phyloP scores from a whole-genome alignment of 2,329 filamentous ascomycete genomes.

The Daldinia sp. region DNA sequence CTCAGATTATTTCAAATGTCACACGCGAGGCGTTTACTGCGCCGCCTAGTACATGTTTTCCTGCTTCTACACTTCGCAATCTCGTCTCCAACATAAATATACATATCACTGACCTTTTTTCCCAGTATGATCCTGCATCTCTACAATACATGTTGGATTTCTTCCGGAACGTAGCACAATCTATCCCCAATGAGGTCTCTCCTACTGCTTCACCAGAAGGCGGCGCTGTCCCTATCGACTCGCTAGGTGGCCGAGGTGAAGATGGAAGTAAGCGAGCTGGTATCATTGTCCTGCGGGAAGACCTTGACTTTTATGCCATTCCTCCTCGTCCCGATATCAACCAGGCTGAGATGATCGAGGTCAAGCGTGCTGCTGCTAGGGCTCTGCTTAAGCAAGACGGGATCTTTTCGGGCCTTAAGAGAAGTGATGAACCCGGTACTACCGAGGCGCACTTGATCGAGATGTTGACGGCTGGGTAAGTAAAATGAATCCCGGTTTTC shows the following conservation, averaged over 20 bases:
- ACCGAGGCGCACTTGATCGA: slow-evolving; percentile 99
- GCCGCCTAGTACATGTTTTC: slow-evolving; percentile 34
- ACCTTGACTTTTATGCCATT: slow-evolving; percentile 97
- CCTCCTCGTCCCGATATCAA: slow-evolving; percentile 87
- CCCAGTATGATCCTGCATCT: slow-evolving; percentile 93
- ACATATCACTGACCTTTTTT: slow-evolving; percentile 58
- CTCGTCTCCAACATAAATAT: slow-evolving; percentile 56
- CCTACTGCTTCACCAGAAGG: slow-evolving; percentile 73
- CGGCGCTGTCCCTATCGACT: slow-evolving; percentile 75
- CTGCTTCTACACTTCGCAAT: slow-evolving; percentile 50
- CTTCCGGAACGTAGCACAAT: slow-evolving; percentile 94
- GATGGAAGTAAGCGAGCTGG: slow-evolving; percentile 86
- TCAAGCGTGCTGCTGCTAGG: slow-evolving; percentile 90
- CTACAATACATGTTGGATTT: slow-evolving; percentile 99
- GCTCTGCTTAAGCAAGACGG: slow-evolving; percentile 90
- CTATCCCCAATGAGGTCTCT: slow-evolving; percentile 84
- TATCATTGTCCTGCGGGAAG: slow-evolving; percentile 96
- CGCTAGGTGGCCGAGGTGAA: slow-evolving; percentile 70
- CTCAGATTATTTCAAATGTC: slow-evolving; percentile 45
- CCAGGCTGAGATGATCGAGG: slow-evolving; percentile 91
- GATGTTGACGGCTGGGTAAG: slow-evolving; percentile 98
- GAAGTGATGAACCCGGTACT: slow-evolving; percentile 94
- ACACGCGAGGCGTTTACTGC: slow-evolving; percentile 37
- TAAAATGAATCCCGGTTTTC: slow-evolving; percentile 36
- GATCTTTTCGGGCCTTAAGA: slow-evolving; percentile 94